Percentiles rank a stretch among this genome's conserved stretches.
These are phyloP conservation scores for Fistulifera solaris DNA, from an alignment of 108 stramenopile species.

Conservation along the genomic window DNA sequence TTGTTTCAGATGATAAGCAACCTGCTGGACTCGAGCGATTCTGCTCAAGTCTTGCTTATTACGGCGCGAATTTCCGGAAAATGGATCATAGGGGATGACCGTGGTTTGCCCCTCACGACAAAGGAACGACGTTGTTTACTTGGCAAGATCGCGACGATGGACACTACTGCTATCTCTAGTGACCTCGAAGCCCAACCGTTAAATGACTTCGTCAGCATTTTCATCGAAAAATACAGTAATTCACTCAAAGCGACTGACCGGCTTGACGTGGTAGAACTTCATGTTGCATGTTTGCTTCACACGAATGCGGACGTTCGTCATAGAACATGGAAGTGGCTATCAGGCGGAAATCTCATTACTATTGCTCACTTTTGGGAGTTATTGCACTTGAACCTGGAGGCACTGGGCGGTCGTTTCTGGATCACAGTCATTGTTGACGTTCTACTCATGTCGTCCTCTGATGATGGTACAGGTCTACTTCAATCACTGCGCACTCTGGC, in stretches of 20 bases:
- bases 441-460: slow-evolving; percentile 18
- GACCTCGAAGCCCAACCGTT: slow-evolving; percentile 54
- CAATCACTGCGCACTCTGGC: slow-evolving; percentile 32
- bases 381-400: slow-evolving; percentile 58
- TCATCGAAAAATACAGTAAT: slow-evolving; percentile 15
- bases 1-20: slow-evolving; percentile 39
- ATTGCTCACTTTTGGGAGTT: slow-evolving; percentile 30
- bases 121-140: slow-evolving; percentile 57
- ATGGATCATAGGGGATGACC: slow-evolving; percentile 37
- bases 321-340: slow-evolving; percentile 4
- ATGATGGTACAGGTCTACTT: neutral
- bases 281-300: slow-evolving; percentile 39
- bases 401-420: slow-evolving; percentile 57
- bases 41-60: slow-evolving; percentile 46
- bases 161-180: slow-evolving; percentile 42
- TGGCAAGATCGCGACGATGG: slow-evolving; percentile 48
- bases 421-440: slow-evolving; percentile 55
- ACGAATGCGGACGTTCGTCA: slow-evolving; percentile 26
- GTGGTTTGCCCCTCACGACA: slow-evolving; percentile 35
- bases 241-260: too few relatives aligned
- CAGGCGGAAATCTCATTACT: slow-evolving; percentile 3
- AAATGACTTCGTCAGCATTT: slow-evolving; percentile 44
- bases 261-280: slow-evolving; percentile 7
- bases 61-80: slow-evolving; percentile 45
- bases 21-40: slow-evolving; percentile 60